Percentiles rank a stretch among this genome's conserved stretches.
Evolutionary conservation across 2,329 filamentous ascomycete species (phyloP).

Genomic region (Botrytis fragariae): DNA sequence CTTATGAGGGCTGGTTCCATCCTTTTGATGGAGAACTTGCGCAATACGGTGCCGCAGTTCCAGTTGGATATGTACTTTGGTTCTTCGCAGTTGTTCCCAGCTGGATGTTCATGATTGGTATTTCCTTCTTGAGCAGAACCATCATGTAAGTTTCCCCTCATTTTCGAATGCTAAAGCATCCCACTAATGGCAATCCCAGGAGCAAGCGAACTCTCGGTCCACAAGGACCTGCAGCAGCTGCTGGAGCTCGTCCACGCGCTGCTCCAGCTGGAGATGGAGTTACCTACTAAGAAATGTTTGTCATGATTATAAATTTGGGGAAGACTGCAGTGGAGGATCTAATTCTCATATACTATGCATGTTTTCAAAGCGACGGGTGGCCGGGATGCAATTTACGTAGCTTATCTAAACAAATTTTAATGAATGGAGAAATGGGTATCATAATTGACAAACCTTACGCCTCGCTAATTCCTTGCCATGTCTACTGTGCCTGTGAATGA

Average conservation of each 20-base stretch:
- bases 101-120: constrained; percentile 75
- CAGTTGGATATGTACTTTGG: constrained; percentile 67
- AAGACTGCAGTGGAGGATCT: not conserved
- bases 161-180: constrained; percentile 11
- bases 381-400: not conserved
- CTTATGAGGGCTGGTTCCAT: constrained; percentile 69
- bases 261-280: constrained; percentile 30
- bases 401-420: constrained; percentile 5
- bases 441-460: constrained; percentile 21
- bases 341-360: not conserved
- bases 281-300: constrained; percentile 21
- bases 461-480: not conserved
- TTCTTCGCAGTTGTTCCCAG: constrained; percentile 63
- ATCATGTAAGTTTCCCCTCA: constrained; percentile 64
- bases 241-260: constrained; percentile 29
- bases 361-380: not conserved
- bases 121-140: constrained; percentile 69
- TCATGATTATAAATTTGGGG: not conserved
- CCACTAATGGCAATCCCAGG: constrained; percentile 23
- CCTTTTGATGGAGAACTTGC: constrained; percentile 69
- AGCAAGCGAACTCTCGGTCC: constrained; percentile 22
- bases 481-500: not conserved
- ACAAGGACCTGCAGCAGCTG: constrained; percentile 26
- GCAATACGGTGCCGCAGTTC: constrained; percentile 59
- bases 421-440: constrained; percentile 30